Percentiles rank a stretch among this genome's conserved stretches.
phyloP scores from a whole-genome alignment of 2,329 filamentous ascomycete genomes.

The Alternaria longipes region DNA sequence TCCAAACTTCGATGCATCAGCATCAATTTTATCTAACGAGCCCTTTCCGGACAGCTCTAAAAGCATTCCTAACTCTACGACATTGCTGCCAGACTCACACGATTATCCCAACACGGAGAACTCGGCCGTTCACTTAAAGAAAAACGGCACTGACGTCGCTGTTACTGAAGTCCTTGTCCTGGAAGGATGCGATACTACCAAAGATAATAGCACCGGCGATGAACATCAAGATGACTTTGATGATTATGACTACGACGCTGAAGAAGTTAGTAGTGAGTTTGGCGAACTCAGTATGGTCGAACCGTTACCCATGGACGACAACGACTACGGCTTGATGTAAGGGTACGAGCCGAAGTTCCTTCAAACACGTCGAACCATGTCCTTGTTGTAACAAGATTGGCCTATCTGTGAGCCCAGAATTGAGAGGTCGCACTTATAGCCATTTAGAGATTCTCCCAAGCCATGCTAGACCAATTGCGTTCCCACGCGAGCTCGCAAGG shows the following conservation, averaged over 20 bases:
- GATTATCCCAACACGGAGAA: not conserved
- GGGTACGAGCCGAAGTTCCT: not conserved
- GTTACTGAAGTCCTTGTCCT: conserved; percentile 19
- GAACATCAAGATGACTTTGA: conserved; percentile 4
- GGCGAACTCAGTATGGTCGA: conserved; percentile 42
- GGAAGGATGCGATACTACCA: conserved; percentile 4
- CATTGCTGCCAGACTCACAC: not conserved
- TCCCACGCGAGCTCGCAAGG: not conserved
- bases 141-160: conserved; percentile 16
- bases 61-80: not conserved
- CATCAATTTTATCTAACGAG: not conserved
- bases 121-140: not conserved
- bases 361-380: not conserved
- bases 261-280: conserved; percentile 38
- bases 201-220: not conserved
- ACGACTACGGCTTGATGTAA: conserved; percentile 37
- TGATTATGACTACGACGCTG: conserved; percentile 18
- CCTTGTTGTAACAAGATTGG: not conserved
- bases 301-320: conserved; percentile 37
- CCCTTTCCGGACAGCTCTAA: not conserved
- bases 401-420: not conserved
- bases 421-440: not conserved
- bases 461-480: not conserved
- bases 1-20: not conserved
- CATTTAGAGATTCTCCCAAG: not conserved